phyloP scores from a whole-genome alignment of 805 yeast species.

The Wickerhamomyces rabaulensis region DNA sequence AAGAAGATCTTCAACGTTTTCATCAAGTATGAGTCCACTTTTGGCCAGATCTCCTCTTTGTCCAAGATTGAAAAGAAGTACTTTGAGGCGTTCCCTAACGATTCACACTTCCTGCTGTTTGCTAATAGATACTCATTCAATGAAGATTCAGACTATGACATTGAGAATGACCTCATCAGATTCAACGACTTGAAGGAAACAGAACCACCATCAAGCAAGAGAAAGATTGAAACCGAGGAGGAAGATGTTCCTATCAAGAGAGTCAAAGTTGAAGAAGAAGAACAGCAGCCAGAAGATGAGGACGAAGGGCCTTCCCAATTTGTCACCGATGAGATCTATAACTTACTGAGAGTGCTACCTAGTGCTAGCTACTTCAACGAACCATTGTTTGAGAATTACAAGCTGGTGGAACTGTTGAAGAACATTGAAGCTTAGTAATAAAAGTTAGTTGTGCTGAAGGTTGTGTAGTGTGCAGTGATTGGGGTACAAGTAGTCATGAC shows the following conservation, averaged over 20 bases:
- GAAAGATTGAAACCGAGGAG: conserved; percentile 19
- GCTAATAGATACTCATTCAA: conserved; percentile 33
- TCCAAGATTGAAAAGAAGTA: conserved; percentile 62
- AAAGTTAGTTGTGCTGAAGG: no score
- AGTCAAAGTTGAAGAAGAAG: not conserved
- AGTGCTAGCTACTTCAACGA: conserved; percentile 46
- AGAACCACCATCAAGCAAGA: conserved; percentile 2
- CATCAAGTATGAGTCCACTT: conserved; percentile 61
- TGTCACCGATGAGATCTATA: conserved; percentile 38
- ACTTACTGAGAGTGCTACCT: conserved; percentile 54
- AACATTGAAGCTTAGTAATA: not conserved
- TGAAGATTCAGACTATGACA: conserved; percentile 13
- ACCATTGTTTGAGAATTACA: conserved; percentile 47
- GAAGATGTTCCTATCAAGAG: conserved; percentile 1
- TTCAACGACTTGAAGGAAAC: conserved; percentile 23
- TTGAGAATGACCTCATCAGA: conserved; percentile 21
- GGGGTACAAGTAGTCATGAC: no score
- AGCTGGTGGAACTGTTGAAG: conserved; percentile 28
- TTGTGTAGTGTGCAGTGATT: no score
- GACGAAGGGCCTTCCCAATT: conserved; percentile 12
- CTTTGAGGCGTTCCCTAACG: conserved; percentile 59
- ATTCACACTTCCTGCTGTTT: conserved; percentile 30
- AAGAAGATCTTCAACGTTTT: conserved; percentile 50
- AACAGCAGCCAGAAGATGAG: conserved; percentile 4
- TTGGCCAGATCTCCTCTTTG: conserved; percentile 67